Evolutionary conservation across 257 asterid species (phyloP).

Genomic region (Salvia splendens): DNA sequence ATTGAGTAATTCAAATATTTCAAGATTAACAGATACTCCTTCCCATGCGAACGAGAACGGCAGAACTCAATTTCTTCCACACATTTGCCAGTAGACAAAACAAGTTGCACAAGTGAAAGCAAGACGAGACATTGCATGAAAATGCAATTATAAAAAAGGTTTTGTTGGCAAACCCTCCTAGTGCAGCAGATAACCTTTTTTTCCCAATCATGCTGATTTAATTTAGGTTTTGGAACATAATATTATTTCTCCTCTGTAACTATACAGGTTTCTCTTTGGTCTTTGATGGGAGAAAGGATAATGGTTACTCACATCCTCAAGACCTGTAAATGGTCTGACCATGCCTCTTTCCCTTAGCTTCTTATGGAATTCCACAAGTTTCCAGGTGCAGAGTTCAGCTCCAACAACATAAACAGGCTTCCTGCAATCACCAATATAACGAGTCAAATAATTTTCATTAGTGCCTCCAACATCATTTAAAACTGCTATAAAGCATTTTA

Average conservation of each 20-base stretch:
- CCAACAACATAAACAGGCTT: conserved; percentile 96
- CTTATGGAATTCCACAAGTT: conserved; percentile 79
- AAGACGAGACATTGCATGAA: neutral
- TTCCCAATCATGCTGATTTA: neutral
- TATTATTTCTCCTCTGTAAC: neutral
- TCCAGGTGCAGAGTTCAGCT: conserved; percentile 88
- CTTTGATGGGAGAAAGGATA: neutral
- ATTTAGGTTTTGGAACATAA: neutral
- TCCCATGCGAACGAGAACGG: neutral
- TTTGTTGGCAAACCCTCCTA: neutral
- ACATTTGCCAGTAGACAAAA: neutral
- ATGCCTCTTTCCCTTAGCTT: conserved; percentile 76
- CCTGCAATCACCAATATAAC: conserved; percentile 46
- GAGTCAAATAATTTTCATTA: conserved; percentile 22
- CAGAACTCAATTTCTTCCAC: conserved; percentile 3
- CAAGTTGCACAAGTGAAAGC: neutral
- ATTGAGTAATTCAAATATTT: neutral
- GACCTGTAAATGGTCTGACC: conserved; percentile 93
- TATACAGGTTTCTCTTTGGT: neutral
- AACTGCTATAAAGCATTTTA: conserved; percentile 39
- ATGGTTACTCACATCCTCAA: conserved; percentile 83
- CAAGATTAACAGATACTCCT: neutral
- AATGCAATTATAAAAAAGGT: neutral
- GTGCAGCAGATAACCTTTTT: neutral
- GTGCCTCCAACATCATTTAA: conserved; percentile 26